Evolutionary conservation across 495 filamentous ascomycete species (phyloP), one percentile per base, ranked within the genome.

Genomic region (Penicillium arizonense): DNA sequence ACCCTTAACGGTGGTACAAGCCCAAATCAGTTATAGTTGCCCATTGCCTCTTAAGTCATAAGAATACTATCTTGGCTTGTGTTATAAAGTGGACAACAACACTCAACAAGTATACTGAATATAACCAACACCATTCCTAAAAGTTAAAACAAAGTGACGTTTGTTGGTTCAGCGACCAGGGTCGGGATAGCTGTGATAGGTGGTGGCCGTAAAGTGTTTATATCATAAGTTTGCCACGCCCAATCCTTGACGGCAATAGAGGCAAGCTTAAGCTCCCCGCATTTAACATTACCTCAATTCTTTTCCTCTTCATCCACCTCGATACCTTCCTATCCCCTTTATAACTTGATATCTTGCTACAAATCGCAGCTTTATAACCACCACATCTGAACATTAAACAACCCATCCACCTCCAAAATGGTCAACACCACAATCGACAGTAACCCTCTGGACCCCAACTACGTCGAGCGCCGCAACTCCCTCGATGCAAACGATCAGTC

Each of bases 141-240:
- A 14, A 5, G 0, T 12, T 26, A 10, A 14, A 5, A 47, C 4
- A 10, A 42, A 2, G 4, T 38, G 37, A 55, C 23, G 9, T 52
- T 26, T 13, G 8, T 26, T 12, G 4, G 12, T 23, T 39, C 26
- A 50, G 40, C 45, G 11, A 16, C 23, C 5, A 37, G 24, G 36
- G 32, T 45, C 14, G 16, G 21, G 2, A 35, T 33, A 11, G 5
- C 20, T 36, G n/a, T 45, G 16, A 45, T 46, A 40, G 44, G 55
- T 44, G 24, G 38, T 47, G 33, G 23, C 18, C 18, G 39, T 4
- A 23, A 32, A 64, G 55, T 61, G 47, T 61, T 61, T 58, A 53
- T 47, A 64, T 64, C 61, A 64, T 61, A 58, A 33, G 39, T 51
- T 62, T 49, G 61, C 61, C 61, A 64, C 61, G 12, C 34, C 14